These are phyloP conservation scores for Alnus glutinosa DNA, from an alignment of 306 rosid species.

Conservation along the genomic window DNA sequence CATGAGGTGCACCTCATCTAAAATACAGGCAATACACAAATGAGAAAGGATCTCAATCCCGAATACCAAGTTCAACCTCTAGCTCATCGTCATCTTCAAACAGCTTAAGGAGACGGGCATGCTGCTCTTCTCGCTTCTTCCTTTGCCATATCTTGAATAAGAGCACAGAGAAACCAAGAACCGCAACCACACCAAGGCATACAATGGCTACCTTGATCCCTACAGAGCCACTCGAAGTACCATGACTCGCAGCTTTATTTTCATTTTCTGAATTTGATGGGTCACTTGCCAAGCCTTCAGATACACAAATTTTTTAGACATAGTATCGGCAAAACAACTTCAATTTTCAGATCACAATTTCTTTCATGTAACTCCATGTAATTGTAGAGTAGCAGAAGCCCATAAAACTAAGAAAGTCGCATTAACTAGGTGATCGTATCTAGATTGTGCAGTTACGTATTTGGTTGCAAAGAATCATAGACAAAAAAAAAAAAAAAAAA, in stretches of 20 bases:
- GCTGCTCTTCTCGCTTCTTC: conserved; percentile 84
- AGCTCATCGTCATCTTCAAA: conserved; percentile 94
- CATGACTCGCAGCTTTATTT: conserved; percentile 34
- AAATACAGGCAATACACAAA: conserved; percentile 10
- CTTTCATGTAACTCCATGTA: not conserved
- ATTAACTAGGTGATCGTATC: not conserved
- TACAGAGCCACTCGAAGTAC: conserved; percentile 39
- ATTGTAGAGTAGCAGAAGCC: not conserved
- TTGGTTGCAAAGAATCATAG: not conserved
- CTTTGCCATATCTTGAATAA: conserved; percentile 75
- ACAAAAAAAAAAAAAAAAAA: not conserved
- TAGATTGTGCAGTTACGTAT: not conserved
- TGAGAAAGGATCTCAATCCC: conserved; percentile 50
- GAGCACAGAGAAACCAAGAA: conserved; percentile 47
- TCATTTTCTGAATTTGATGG: conserved; percentile 41
- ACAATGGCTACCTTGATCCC: conserved; percentile 51
- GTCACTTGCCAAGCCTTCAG: conserved; percentile 48
- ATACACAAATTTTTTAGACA: not conserved
- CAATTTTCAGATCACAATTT: not conserved
- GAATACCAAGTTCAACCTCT: conserved; percentile 86
- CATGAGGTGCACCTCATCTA: conserved; percentile 23
- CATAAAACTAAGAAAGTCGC: not conserved
- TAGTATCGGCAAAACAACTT: not conserved
- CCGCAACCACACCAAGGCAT: conserved; percentile 46
- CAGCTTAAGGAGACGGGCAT: conserved; percentile 84